Evolutionary conservation across 768 basidiomycete species (phyloP), one percentile per base, ranked within the genome.

Genomic region (Mycena amicta): DNA sequence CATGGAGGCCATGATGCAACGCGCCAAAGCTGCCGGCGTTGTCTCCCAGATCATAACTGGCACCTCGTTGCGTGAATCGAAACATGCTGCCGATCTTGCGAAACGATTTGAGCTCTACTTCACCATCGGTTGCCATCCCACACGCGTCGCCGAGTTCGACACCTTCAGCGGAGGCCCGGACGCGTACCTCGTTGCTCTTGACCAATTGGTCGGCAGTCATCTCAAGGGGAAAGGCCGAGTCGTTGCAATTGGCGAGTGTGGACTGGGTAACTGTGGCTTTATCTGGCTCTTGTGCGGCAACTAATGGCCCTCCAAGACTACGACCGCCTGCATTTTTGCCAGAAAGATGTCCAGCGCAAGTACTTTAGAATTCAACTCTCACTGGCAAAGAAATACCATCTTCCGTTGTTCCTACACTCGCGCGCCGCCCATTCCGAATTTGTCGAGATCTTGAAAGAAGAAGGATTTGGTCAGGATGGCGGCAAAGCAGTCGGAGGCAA

Each of bases 381-480:
- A 1, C 74, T 93, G 5, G 87, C 90, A 3, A 86, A 88, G 68
- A 87, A 85, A 66, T 81, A 88, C 65, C 78, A 83, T 63, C 78
- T 94, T 8, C 92, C 92, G 0, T 70, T 94, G 22, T 93, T 93
- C 71, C 78, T 94, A 3, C 92, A 93, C 70, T 92, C 86, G 1
- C 82, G 92, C 20, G 83, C 87, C n/a, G 87, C 89, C 1, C 90
- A 92, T 64, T 43, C 62, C 2, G 92, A 93, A 63, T 78, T 93
- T 57, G 83, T 90, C 26, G 68, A 65, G 20, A 87, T 88, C 20
- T 77, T 93, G 23, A 77, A 74, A 23, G 85, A 87, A 55, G 84
- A 87, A 62, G 86, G 89, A 1, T 89, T 89, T 66, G 78, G 80
- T 16, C 72, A 77, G 37, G 71, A 83, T 63, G 82, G 86, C 27